Base-by-base conservation (phyloP, 331 rosid species). In the Malus hybrid region DNA sequence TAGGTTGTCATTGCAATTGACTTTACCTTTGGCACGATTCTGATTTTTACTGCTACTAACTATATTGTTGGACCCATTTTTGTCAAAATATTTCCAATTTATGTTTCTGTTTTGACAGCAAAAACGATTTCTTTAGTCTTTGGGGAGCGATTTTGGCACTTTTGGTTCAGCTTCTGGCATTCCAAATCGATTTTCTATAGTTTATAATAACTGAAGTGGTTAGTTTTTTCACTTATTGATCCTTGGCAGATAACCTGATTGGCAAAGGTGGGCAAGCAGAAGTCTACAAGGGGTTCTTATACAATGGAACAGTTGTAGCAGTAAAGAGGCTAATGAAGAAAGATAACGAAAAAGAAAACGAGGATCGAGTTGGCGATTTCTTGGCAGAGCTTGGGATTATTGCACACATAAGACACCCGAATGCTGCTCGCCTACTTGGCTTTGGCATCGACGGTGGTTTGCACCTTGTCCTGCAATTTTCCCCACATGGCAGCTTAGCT, bases 241-340 rank as follows among this genome's bases (percentile, higher is more conserved):
- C 33, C 50, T n/a, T 29, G 69, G 27, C 67, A 95, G 99, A 88
- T 56, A 95, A 92, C 86, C 20, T 90, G 85, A 69, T 95, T 36
- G 99, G 99, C 14, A 81, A 84, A 86, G 99, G 99, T 65, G 99
- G 99, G 33, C 96, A 95, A 74, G 99, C 99, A 22, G 98, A 90
- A 82, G 99, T 95, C 34, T 95, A 87, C 86, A 90, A 71, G 79
- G 99, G 99, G 16, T 19, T 36, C 55, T 76, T 95, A 76, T 24
- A 83, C 0, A 87, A 90, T 76, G 98, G 98, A 56, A 85, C 88
- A 81, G 36, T 86, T 15, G 89, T 95, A 64, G 99, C 99, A 12
- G 89, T 95, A 5, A 95, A 92, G 84, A 89, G 89, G 85, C 84
- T 95, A 19, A 89, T 77, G 87, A 90, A 83, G 78, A 85, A 84